Evolutionary conservation across 2,329 filamentous ascomycete genomes (phyloP).

Genomic region (Fusarium sambucinum): DNA sequence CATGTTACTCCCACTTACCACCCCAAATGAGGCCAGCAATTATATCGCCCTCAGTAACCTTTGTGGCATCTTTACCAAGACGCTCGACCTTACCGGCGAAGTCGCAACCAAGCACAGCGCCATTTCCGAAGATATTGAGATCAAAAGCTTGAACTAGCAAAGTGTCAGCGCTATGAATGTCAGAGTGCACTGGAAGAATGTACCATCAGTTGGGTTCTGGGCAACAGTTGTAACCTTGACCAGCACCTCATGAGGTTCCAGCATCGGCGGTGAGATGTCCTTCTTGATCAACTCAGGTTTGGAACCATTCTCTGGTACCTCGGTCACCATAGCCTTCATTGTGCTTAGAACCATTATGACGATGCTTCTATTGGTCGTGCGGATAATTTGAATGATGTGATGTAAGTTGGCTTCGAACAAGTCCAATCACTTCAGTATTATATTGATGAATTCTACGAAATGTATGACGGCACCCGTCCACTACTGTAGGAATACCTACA

Average conservation of each 20-base stretch:
- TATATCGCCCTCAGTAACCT: slow-evolving; percentile 36
- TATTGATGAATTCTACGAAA: not conserved
- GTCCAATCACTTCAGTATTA: not conserved
- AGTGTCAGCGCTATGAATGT: not conserved
- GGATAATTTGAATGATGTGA: not conserved
- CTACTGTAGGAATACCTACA: not conserved
- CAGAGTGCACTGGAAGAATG: not conserved
- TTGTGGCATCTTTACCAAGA: slow-evolving; percentile 46
- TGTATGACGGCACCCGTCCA: slow-evolving; percentile 14
- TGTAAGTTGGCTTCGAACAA: not conserved
- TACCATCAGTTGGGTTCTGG: slow-evolving; percentile 48
- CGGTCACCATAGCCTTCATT: slow-evolving; percentile 37
- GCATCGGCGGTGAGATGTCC: slow-evolving; percentile 16
- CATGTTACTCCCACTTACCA: slow-evolving; percentile 34
- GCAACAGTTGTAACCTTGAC: slow-evolving; percentile 44
- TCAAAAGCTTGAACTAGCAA: slow-evolving; percentile 52
- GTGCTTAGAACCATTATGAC: slow-evolving; percentile 26
- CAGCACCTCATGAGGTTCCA: slow-evolving; percentile 40
- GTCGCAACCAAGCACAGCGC: slow-evolving; percentile 54
- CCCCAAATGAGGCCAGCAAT: slow-evolving; percentile 49
- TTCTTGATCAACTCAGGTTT: slow-evolving; percentile 34
- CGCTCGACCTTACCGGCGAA: slow-evolving; percentile 54
- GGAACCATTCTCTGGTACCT: slow-evolving; percentile 30
- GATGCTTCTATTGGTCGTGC: not conserved
- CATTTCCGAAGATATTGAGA: slow-evolving; percentile 54